Percentiles rank a stretch among this genome's conserved stretches.
Evolutionary conservation across 805 yeast genomes (phyloP).

Genomic region (Sugiyamaella valdiviana): DNA sequence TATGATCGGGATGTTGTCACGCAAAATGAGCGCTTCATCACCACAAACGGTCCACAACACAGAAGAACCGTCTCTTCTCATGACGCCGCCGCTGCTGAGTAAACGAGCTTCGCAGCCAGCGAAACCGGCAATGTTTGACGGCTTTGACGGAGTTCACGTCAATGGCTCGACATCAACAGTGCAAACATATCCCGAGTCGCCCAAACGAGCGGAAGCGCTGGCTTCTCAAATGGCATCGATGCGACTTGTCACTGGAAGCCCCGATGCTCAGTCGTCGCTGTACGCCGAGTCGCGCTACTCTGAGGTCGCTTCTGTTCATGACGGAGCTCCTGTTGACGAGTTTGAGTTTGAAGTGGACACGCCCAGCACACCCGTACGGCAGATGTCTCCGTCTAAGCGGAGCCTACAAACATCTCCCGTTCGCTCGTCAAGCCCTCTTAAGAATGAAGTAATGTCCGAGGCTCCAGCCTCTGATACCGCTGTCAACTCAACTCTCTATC

Average conservation of each 20-base stretch:
- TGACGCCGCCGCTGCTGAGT: no score
- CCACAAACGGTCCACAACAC: no score
- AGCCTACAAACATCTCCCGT: neutral
- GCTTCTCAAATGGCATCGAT: neutral
- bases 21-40: no score
- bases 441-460: neutral
- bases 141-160: conserved; percentile 21
- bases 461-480: neutral
- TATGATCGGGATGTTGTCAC: no score
- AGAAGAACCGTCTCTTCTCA: no score
- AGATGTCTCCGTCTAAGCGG: neutral
- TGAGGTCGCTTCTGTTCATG: neutral
- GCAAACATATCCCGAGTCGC: neutral
- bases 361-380: neutral
- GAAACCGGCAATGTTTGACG: conserved; percentile 17
- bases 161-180: conserved; percentile 2
- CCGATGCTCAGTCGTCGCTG: neutral
- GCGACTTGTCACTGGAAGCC: neutral
- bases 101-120: neutral
- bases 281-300: neutral
- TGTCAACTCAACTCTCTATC: conserved; percentile 13
- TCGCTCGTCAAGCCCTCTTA: neutral
- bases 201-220: neutral
- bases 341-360: neutral
- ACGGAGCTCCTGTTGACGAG: neutral